Evolutionary conservation across 495 filamentous ascomycete species (phyloP), one percentile per base, ranked within the genome.

Genomic region (Acidiella bohemica): DNA sequence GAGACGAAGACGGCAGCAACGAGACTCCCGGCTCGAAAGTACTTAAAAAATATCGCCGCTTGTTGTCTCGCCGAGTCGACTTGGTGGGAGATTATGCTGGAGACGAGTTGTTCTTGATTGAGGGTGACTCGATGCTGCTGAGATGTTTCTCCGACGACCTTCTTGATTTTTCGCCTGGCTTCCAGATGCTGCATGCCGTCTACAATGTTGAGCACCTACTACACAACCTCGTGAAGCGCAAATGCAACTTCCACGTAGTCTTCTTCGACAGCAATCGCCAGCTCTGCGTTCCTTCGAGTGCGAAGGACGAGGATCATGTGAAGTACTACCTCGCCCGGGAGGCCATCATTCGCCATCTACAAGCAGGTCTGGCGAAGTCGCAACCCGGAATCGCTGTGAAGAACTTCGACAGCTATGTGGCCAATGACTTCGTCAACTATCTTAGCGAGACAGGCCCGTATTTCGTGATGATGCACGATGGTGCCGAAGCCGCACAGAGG

Each of bases 1-100:
- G 28, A 7, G 40, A 43, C 20, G 33, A 37, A 10, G 41, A 38
- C 18, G 26, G n/a, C 28, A n/a, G n/a, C n/a, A n/a, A n/a, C n/a
- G 41, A 44, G 16, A 18, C 14, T 14, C 14, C 14, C 32, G 21
- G 27, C 22, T 30, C 27, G 3, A 12, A 43, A 7, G 38, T 51
- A 1, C 21, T 47, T 6, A n/a, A 32, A 11, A 13, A 51, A 44
- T 64, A 64, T 42, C 39, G 39, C 11, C 51, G 28, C 14, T 39
- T 60, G 8, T 39, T 39, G 13, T 46, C 54, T 8, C 48, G 60
- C 5, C 46, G 51, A 14, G 56, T 80, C 23, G 76, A 81, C 52
- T 62, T 81, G 1, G 66, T 80, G 2, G 78, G 81, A 2, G 81
- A 86, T 50, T 84, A 80, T 57, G 76, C 76, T 8, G 81, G 81